Base-by-base conservation (phyloP, 148 eudicot species). In the Rhododendron simsii region DNA sequence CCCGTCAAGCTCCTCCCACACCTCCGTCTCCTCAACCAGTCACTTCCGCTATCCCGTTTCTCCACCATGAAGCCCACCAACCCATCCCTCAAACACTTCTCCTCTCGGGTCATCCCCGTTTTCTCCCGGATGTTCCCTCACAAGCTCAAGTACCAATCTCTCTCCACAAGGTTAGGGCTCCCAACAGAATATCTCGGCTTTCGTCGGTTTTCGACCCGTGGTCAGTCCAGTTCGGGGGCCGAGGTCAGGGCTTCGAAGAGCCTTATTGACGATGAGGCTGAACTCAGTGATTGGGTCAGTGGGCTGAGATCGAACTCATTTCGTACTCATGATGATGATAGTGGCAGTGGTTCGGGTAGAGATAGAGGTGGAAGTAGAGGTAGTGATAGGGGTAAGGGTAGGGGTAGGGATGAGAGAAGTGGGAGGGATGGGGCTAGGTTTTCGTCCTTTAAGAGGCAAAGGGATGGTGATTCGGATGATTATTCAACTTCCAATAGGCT, bases 251-350 rank as follows among this genome's bases (percentile, higher is more conserved):
- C 88, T 20, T 61, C 93, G 0, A 94, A 91, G 91, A 97, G 96
- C 76, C 83, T 97, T 85, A 86, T 93, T 87, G 99, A 94, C 77
- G 99, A 95, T 71, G 98, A 97, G 78, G 95, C 95, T 59, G 99
- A 93, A 51, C 82, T 95, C 59, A 94, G 93, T 84, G 89, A 92
- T 73, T 95, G 98, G 99, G 98, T 95, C 53, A 91, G 92, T 88
- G 98, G 90, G 84, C 63, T 97, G 91, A 87, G 90, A 82, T 92
- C 98, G 39, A 86, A 87, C 30, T 91, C 95, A 9, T 88, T 88
- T 83, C 86, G 81, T 71, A 86, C 93, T 39, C 90, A 90, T 69
- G 92, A 91, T 51, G 92, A 89, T 75, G 89, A 75, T 20, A 79
- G 20, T 35, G 88, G 61, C 26, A 75, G 83, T 26, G 44, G 16